phyloP scores from a whole-genome alignment of 768 basidiomycete species.

The Mycena capillaripes region DNA sequence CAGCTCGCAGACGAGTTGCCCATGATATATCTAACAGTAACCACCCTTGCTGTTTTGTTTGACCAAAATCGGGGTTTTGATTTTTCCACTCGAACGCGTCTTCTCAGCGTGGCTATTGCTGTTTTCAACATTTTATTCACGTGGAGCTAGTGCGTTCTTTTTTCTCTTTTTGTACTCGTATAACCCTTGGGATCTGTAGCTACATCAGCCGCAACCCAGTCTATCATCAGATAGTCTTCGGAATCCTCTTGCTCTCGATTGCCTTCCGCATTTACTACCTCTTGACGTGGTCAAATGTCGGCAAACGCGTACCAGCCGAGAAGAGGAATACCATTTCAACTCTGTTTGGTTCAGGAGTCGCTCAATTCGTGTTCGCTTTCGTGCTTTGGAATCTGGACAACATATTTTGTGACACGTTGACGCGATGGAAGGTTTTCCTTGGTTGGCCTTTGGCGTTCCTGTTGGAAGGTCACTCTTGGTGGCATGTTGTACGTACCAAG shows the following conservation, averaged over 20 bases:
- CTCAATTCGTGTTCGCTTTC: conserved; percentile 74
- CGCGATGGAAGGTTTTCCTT: conserved; percentile 65
- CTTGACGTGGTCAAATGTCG: conserved; percentile 57
- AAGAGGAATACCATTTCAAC: conserved; percentile 56
- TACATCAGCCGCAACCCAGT: conserved; percentile 79
- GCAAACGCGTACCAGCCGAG: conserved; percentile 56
- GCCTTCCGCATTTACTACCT: conserved; percentile 67
- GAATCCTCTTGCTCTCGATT: conserved; percentile 63
- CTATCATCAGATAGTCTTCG: conserved; percentile 86
- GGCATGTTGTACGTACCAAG: conserved; percentile 67
- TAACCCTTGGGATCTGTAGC: conserved; percentile 50
- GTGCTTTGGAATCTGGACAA: conserved; percentile 88
- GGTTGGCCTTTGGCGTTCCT: conserved; percentile 79
- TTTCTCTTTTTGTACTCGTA: not conserved
- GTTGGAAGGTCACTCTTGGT: conserved; percentile 83
- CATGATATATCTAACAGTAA: conserved; percentile 80
- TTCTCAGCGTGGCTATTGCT: conserved; percentile 53
- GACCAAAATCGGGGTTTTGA: conserved; percentile 68
- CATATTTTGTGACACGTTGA: conserved; percentile 74
- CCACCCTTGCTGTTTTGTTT: conserved; percentile 70
- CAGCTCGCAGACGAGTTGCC: conserved; percentile 84
- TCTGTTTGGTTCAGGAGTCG: conserved; percentile 67
- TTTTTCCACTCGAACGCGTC: conserved; percentile 53
- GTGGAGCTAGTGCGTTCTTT: conserved; percentile 76
- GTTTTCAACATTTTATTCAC: conserved; percentile 75